Percentiles rank a stretch among this genome's conserved stretches.
Evolutionary conservation across 2,329 filamentous ascomycete genomes (phyloP).

Genomic region (Alternaria metachromatica): DNA sequence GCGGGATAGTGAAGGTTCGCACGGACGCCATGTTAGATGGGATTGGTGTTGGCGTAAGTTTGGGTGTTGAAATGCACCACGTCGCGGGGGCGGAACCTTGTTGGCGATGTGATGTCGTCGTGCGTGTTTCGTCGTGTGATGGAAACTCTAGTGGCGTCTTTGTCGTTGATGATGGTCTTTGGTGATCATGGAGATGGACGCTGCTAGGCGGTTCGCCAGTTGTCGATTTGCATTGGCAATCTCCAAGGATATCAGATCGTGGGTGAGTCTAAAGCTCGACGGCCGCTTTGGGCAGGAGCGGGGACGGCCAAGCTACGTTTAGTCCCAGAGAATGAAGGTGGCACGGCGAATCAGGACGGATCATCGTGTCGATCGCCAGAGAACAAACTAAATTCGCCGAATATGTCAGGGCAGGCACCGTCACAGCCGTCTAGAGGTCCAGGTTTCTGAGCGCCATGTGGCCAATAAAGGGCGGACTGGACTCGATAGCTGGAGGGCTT

Average conservation of each 20-base stretch:
- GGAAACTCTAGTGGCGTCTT: neutral
- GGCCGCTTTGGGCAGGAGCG: conserved; percentile 26
- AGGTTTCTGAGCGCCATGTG: conserved; percentile 5
- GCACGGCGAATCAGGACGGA: conserved; percentile 13
- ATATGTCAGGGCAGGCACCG: conserved; percentile 21
- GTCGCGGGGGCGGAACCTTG: neutral
- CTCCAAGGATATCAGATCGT: conserved; percentile 2
- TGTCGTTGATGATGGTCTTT: neutral
- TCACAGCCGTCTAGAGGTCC: conserved; percentile 15
- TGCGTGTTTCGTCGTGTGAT: neutral
- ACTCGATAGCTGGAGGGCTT: conserved; percentile 1
- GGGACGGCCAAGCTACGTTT: conserved; percentile 17
- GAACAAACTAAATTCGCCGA: conserved; percentile 16
- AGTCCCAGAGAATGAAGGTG: neutral
- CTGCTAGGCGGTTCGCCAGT: neutral
- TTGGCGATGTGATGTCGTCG: neutral
- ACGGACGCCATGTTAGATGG: conserved; percentile 57
- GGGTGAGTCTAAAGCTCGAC: neutral
- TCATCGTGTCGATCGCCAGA: conserved; percentile 11
- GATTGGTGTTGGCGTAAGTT: conserved; percentile 6
- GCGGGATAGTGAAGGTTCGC: conserved; percentile 75
- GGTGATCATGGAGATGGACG: neutral
- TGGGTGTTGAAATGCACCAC: conserved; percentile 13
- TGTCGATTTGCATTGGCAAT: conserved; percentile 4
- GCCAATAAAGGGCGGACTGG: conserved; percentile 16